Base-by-base conservation (phyloP, 208 protist genomes). In the Trypanosoma brucei region DNA sequence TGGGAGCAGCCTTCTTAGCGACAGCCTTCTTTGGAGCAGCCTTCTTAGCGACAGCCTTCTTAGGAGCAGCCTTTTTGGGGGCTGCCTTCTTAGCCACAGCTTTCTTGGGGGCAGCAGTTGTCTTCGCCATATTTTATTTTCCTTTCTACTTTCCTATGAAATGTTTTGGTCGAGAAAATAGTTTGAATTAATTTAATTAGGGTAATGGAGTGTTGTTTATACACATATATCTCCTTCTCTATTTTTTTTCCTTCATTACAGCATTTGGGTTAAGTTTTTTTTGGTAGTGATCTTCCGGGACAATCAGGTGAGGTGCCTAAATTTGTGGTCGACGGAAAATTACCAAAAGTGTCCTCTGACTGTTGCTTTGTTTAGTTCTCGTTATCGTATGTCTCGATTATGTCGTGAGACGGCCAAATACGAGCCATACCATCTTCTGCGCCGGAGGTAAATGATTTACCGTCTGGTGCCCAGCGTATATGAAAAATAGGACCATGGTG, bases 401-500 rank as follows among this genome's bases (percentile, higher is more conserved):
- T 92, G 31, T 88, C 79, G 62, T 94, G 88, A 38, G 88, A 91
- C 7, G 91, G 91, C 91, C 91, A 96, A 44, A 96, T 83, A 36
- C 91, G 83, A 45, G 94, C 88, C 91, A 96, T 96, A 37, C 88
- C 88, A 59, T 96, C 91, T 64, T 96, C 91, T 8, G 91, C 81
- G 4, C 91, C 91, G 14, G 91, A 93, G 6, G 91, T 81, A 65
- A 88, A 95, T 35, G 88, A 86, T 62, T 92, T 86, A 13, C 86
- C 86, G 62, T 94, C 88, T 11, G 91, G 86, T 7, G 86, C 81
- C 81, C 90, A 96, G 13, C 88, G 84, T 40, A 95, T 86, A 72
- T 94, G 88, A 69, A 96, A 96, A 33, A 96, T 81, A 4, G 91
- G 91, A 7, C 91, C 91, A 63, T 96, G 91, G 61, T 96, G 91